A percentile compares a stretch with the other conserved stretches of the same genome.
Conservation (phyloP, 352 stramenopile genomes). For the Phytophthora pistaciae region DNA sequence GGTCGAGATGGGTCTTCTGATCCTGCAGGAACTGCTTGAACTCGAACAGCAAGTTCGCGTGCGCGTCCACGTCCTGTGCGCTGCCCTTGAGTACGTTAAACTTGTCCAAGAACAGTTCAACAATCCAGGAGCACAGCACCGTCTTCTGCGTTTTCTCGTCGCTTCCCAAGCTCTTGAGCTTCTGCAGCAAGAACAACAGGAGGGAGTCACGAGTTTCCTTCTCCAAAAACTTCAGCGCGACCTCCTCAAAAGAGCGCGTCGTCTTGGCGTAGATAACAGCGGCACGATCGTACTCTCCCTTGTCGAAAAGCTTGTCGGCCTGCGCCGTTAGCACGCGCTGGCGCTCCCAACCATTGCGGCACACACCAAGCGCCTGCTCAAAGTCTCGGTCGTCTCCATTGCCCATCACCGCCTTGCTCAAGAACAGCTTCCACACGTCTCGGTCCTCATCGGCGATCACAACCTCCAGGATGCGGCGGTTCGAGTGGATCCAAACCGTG, state of each 20-base stretch:
- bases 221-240: slow-evolving; percentile 93
- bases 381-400: slow-evolving; percentile 87
- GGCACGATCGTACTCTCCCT: slow-evolving; percentile 85
- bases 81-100: slow-evolving; percentile 89
- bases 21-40: slow-evolving; percentile 94
- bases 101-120: slow-evolving; percentile 94
- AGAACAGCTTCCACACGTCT: slow-evolving; percentile 93
- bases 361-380: slow-evolving; percentile 88
- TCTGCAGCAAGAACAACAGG: slow-evolving; percentile 90
- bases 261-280: slow-evolving; percentile 92
- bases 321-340: slow-evolving; percentile 90
- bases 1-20: slow-evolving; percentile 87
- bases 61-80: slow-evolving; percentile 86
- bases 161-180: slow-evolving; percentile 80
- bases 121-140: slow-evolving; percentile 94
- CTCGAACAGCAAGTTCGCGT: slow-evolving; percentile 89
- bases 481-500: slow-evolving; percentile 86
- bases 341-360: slow-evolving; percentile 80
- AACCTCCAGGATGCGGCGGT: slow-evolving; percentile 82
- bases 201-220: slow-evolving; percentile 84
- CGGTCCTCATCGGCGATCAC: slow-evolving; percentile 90
- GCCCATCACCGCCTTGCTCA: slow-evolving; percentile 88
- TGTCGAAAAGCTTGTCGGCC: slow-evolving; percentile 92
- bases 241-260: slow-evolving; percentile 90
- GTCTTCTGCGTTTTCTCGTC: slow-evolving; percentile 94